Base-by-base conservation (phyloP, 1,284 basidiomycete genomes). In the Testicularia cyperi region DNA sequence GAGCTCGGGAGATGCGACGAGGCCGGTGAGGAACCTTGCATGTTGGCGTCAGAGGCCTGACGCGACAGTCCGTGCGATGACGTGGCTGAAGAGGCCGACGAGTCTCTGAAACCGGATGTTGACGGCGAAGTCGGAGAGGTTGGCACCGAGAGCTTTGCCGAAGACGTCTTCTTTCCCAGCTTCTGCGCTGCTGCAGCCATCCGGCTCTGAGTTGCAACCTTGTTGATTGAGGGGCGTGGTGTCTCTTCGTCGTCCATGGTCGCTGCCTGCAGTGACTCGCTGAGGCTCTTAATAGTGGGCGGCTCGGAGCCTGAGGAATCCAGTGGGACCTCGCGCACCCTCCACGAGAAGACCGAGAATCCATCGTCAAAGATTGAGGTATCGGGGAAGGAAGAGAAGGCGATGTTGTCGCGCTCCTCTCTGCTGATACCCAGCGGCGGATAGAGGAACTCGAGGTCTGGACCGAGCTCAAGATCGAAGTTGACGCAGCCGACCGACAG, bases 331-430 rank as follows among this genome's bases (percentile, higher is more conserved):
- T 69, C 74, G 21, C 75, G 58, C 36, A 71, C 66, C 25, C 74
- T 61, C 68, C 66, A 77, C 2, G 66, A 76, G 32, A 72, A 75
- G 34, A 64, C 65, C 25, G 61, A 49, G 18, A 38, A 62, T 22
- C 73, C 73, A 34, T 70, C 62, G 23, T 70, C 69, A 31, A 75
- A 76, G 32, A 76, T 75, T 5, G 74, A 63, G 9, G 90, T 92
- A 70, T 96, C 92, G 0, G 94, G 94, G 70, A 98, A 92, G 0
- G 90, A 86, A 0, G 89, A 91, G 78, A 97, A 97, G 5, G 92
- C 90, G 27, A 95, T 86, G 70, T 92, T 95, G 63, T 88, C 88
- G 54, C 80, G 82, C 77, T 87, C 90, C 28, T 79, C 80, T 58
- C 81, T 82, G 38, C 80, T 83, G 48, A 94, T 80, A 58, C 78